These are phyloP conservation scores for Xerocomus potaroensis DNA, from an alignment of 768 basidiomycete species.

Conservation along the genomic window DNA sequence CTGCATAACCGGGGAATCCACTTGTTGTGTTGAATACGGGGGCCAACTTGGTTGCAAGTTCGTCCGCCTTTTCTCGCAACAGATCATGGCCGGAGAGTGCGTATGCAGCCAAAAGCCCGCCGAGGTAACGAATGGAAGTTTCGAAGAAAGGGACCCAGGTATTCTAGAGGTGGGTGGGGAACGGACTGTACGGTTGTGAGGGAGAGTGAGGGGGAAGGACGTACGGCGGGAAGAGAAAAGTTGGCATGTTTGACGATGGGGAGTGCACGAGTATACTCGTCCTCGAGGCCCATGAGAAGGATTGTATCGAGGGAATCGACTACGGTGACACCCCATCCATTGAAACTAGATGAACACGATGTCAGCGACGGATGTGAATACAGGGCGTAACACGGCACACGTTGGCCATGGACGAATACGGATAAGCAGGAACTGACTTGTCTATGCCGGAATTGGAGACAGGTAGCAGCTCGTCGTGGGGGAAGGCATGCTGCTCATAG, in stretches of 20 bases:
- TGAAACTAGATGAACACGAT: constrained; percentile 46
- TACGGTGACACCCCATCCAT: constrained; percentile 74
- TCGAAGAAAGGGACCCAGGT: constrained; percentile 61
- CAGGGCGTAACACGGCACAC: too few species aligned
- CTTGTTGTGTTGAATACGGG: constrained; percentile 66
- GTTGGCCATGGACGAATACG: not conserved
- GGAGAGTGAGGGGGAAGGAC: not conserved
- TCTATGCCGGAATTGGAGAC: constrained; percentile 41
- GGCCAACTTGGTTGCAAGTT: constrained; percentile 65
- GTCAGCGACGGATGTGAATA: not conserved
- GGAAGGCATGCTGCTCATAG: constrained; percentile 58
- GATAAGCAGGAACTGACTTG: constrained; percentile 39
- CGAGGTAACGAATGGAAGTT: constrained; percentile 85
- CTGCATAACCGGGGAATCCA: constrained; percentile 65
- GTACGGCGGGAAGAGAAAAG: constrained; percentile 45
- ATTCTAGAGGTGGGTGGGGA: constrained; percentile 15
- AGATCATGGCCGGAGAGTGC: constrained; percentile 63
- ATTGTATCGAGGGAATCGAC: constrained; percentile 86
- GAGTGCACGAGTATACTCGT: constrained; percentile 65
- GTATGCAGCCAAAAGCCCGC: constrained; percentile 80
- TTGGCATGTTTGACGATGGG: constrained; percentile 44
- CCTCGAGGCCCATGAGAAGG: constrained; percentile 70
- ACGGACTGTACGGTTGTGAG: too few species aligned
- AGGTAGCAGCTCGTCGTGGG: constrained; percentile 61
- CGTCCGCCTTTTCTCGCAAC: constrained; percentile 66